A percentile compares a stretch with the other conserved stretches of the same genome.
phyloP scores from a whole-genome alignment of 1,284 basidiomycete species.

The Puccinia triticina region DNA sequence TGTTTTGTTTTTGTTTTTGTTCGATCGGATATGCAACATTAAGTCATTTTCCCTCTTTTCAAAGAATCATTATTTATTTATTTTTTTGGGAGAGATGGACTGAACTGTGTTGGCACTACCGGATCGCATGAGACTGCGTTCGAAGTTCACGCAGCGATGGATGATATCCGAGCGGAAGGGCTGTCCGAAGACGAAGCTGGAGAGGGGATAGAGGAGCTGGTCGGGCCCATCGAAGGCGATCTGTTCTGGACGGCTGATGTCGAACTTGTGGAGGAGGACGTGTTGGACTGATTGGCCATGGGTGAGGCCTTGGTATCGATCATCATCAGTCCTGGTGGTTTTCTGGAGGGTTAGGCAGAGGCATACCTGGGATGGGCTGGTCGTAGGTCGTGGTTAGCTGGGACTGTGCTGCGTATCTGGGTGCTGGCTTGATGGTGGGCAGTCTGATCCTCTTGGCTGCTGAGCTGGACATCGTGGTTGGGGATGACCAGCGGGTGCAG shows the following conservation, averaged over 20 bases:
- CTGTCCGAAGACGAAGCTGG: conserved; percentile 80
- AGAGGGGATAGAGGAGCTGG: conserved; percentile 69
- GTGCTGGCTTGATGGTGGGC: too few species aligned
- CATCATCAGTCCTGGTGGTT: background rate
- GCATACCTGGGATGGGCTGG: background rate
- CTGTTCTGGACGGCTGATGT: conserved; percentile 27
- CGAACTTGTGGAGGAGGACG: conserved; percentile 31
- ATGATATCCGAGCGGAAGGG: conserved; percentile 88
- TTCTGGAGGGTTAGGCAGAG: background rate
- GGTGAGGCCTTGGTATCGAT: conserved; percentile 28
- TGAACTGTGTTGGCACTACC: conserved; percentile 76
- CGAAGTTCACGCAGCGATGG: conserved; percentile 86
- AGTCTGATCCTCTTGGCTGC: too few species aligned
- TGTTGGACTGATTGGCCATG: conserved; percentile 47
- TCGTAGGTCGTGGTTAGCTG: background rate
- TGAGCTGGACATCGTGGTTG: too few species aligned
- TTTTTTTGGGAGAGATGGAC: background rate
- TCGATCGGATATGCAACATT: too few species aligned
- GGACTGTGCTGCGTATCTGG: too few species aligned
- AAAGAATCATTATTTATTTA: background rate
- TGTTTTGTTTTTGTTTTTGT: background rate
- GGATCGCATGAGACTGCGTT: conserved; percentile 82
- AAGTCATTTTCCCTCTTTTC: too few species aligned
- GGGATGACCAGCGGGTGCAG: too few species aligned
- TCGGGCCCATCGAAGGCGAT: conserved; percentile 49